Evolutionary conservation across 2,329 filamentous ascomycete species (phyloP).

Genomic region (Exutisphaerella laricina): DNA sequence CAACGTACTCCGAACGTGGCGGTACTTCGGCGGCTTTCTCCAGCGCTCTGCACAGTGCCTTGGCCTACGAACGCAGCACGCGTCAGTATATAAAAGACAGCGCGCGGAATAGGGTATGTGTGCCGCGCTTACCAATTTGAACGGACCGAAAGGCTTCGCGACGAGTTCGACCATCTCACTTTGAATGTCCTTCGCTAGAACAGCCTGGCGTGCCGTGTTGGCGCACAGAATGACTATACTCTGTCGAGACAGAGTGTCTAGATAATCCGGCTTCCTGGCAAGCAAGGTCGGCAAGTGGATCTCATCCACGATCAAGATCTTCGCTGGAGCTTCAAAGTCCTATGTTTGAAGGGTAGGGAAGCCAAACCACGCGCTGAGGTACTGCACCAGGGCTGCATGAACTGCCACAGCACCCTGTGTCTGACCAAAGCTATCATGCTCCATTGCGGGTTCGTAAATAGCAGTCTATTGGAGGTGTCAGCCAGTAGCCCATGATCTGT

Average conservation of each 20-base stretch:
- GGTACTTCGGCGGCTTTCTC: constrained; percentile 4
- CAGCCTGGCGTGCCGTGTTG: constrained; percentile 25
- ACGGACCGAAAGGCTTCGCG: constrained; percentile 21
- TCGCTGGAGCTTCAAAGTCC: constrained; percentile 18
- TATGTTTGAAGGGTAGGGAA: constrained; percentile 23
- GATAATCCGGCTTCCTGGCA: constrained; percentile 11
- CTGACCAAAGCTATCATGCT: constrained; percentile 21
- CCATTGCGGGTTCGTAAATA: constrained; percentile 22
- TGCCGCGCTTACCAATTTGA: constrained; percentile 22
- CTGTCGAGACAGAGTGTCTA: constrained; percentile 15
- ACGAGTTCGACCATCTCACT: constrained; percentile 18
- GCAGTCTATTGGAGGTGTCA: too few relatives aligned
- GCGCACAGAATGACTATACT: constrained; percentile 34
- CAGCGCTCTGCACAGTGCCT: constrained; percentile 1
- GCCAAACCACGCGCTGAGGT: constrained; percentile 22
- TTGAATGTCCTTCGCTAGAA: constrained; percentile 20
- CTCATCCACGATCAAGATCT: constrained; percentile 23
- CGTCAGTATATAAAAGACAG: too few relatives aligned
- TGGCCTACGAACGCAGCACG: too few relatives aligned
- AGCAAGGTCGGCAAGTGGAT: constrained; percentile 21
- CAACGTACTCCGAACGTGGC: not conserved
- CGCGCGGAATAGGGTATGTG: constrained; percentile 11
- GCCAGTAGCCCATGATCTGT: too few relatives aligned
- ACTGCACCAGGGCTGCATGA: constrained; percentile 20
- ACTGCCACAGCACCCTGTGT: constrained; percentile 18